phyloP scores from a whole-genome alignment of 2,329 filamentous ascomycete genomes.

The Mycocentrospora acerina region DNA sequence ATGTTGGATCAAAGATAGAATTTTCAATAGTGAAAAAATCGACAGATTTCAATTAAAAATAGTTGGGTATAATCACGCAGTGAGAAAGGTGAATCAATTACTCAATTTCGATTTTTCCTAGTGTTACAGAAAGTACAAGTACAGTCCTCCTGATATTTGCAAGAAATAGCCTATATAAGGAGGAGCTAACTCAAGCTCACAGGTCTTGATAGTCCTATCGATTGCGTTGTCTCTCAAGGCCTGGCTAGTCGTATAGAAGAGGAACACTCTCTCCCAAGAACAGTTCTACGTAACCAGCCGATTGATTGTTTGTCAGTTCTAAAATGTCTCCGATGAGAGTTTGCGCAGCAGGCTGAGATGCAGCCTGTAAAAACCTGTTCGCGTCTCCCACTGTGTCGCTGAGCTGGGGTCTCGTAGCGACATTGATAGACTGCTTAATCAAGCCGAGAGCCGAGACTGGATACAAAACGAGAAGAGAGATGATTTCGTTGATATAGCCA shows the following conservation, averaged over 20 bases:
- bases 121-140: too few species aligned
- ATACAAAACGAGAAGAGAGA: constrained; percentile 1
- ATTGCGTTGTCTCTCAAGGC: too few species aligned
- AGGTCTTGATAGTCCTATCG: too few species aligned
- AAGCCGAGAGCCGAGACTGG: constrained; percentile 1
- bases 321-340: neutral
- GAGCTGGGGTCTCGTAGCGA: constrained; percentile 1
- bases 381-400: neutral
- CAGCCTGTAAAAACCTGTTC: constrained; percentile 1
- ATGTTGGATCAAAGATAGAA: too few species aligned
- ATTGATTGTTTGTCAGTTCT: constrained; percentile 2
- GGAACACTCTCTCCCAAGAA: constrained; percentile 1
- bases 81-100: too few species aligned
- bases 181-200: too few species aligned
- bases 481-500: constrained; percentile 3
- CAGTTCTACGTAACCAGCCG: constrained; percentile 1
- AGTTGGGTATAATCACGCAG: too few species aligned
- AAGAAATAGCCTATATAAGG: too few species aligned
- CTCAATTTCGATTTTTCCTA: too few species aligned
- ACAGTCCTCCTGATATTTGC: too few species aligned
- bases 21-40: too few species aligned
- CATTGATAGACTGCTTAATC: constrained; percentile 5
- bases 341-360: neutral
- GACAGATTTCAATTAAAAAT: too few species aligned
- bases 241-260: neutral